phyloP scores from a whole-genome alignment of 768 basidiomycete genomes.

The Exidia glandulosa region DNA sequence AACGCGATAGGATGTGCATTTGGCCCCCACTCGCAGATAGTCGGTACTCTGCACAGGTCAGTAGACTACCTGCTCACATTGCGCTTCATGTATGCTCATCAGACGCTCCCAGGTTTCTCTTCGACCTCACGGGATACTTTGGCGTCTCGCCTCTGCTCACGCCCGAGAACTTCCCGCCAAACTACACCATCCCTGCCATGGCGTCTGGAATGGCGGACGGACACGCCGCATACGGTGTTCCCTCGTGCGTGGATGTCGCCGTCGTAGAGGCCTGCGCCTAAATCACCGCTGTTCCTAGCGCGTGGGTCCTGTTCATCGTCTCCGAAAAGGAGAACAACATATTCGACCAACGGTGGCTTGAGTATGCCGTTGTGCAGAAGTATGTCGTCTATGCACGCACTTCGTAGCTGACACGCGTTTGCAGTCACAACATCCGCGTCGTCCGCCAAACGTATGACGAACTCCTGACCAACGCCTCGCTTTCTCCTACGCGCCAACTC shows the following conservation, averaged over 20 bases:
- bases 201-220: slow-evolving; percentile 69
- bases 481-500: slow-evolving; percentile 26
- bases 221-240: slow-evolving; percentile 58
- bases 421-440: slow-evolving; percentile 63
- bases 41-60: slow-evolving; percentile 68
- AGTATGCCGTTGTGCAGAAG: slow-evolving; percentile 78
- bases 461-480: slow-evolving; percentile 43
- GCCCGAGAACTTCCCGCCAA: slow-evolving; percentile 53
- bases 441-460: slow-evolving; percentile 68
- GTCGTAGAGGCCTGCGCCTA: background rate
- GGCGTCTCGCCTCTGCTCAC: slow-evolving; percentile 41
- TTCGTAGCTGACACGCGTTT: background rate
- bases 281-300: slow-evolving; percentile 19
- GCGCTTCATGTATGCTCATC: background rate
- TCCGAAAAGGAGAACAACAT: slow-evolving; percentile 85
- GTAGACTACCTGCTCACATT: slow-evolving; percentile 3
- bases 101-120: slow-evolving; percentile 44
- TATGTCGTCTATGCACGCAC: slow-evolving; percentile 23
- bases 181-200: slow-evolving; percentile 58
- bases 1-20: slow-evolving; percentile 94
- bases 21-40: slow-evolving; percentile 60
- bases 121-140: slow-evolving; percentile 56
- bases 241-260: slow-evolving; percentile 28
- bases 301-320: slow-evolving; percentile 75
- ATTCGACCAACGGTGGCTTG: slow-evolving; percentile 84